Evolutionary conservation across 495 filamentous ascomycete species (phyloP).

Genomic region (Copromyces sp.): DNA sequence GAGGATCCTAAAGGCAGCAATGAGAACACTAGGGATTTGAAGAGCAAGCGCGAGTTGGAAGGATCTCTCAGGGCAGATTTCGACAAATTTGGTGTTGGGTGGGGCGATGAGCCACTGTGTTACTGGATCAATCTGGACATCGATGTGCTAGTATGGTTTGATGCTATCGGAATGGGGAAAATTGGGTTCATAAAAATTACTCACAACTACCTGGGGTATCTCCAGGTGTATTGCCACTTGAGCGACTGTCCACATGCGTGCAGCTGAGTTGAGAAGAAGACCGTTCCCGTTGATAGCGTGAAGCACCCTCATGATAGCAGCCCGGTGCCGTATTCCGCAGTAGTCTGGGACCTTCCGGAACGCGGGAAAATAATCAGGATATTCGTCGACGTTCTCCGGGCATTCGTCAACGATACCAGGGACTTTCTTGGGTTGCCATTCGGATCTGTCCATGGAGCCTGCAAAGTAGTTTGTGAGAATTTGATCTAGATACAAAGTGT

Average conservation of each 20-base stretch:
- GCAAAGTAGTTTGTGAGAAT: neutral
- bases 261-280: conserved; percentile 51
- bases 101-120: conserved; percentile 34
- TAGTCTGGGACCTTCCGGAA: conserved; percentile 42
- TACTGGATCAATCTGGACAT: conserved; percentile 15
- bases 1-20: conserved; percentile 31
- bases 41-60: conserved; percentile 32
- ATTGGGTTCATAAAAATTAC: neutral
- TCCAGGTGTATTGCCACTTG: conserved; percentile 49
- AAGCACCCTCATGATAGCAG: conserved; percentile 49
- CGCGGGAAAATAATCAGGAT: conserved; percentile 3
- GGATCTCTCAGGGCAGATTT: conserved; percentile 35
- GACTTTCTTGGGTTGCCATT: conserved; percentile 7
- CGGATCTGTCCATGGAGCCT: conserved; percentile 8
- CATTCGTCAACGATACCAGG: conserved; percentile 13
- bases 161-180: neutral
- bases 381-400: neutral
- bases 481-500: neutral
- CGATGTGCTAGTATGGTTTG: neutral
- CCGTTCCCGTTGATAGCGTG: conserved; percentile 39
- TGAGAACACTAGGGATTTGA: conserved; percentile 24
- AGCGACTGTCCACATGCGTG: conserved; percentile 53
- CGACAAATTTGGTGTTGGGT: conserved; percentile 34
- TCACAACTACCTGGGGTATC: conserved; percentile 32
- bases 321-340: conserved; percentile 48